Evolutionary conservation across 192 early-diverging fungal genomes (phyloP), one percentile per base, ranked within the genome.

Genomic region (Bifiguratus adelaidae): DNA sequence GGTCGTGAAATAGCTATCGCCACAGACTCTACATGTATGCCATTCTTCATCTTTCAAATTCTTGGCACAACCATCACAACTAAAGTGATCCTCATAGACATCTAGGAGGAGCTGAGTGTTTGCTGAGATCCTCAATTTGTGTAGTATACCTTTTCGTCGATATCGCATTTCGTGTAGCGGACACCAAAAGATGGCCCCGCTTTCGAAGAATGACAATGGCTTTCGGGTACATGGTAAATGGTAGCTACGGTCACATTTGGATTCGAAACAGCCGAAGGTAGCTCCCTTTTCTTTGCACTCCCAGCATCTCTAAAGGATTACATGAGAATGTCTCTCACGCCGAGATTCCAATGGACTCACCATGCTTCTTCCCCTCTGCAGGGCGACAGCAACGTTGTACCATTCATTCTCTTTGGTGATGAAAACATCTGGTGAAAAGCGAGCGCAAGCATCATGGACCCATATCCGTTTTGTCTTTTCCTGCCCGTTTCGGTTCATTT

Each of bases 161-260:
- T 76, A 56, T 24, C 61, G 50, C 3, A 58, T 49, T 46, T 86
- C 81, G 48, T 95, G 92, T 22, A 64, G 68, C 2, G 83, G 75
- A 49, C 92, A 95, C 86, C 87, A 95, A 60, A 91, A 95, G 18
- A 88, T 79, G 32, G 78, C 75, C 7, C 92, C 92, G 29, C 80
- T 71, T 23, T 80, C 75, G 51, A 91, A 90, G 44, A 79, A 71
- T 9, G 67, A 65, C 41, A 73, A 62, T 3, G 79, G 74, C 51
- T 83, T 85, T 27, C 63, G 66, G 3, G 90, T 84, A 51, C 92
- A 95, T 29, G 67, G 61, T 3, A 92, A 61, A 52, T 95, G 92
- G 49, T 85, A 95, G 19, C 81, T 86, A 44, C 73, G 67, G n/a
- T 72, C 62, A 53, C 92, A 95, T 41, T 85, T 80, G 4, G 73